These are phyloP conservation scores for Chrysanthemum seticuspe DNA, from an alignment of 129 eudicot genomes.

Conservation along the genomic window DNA sequence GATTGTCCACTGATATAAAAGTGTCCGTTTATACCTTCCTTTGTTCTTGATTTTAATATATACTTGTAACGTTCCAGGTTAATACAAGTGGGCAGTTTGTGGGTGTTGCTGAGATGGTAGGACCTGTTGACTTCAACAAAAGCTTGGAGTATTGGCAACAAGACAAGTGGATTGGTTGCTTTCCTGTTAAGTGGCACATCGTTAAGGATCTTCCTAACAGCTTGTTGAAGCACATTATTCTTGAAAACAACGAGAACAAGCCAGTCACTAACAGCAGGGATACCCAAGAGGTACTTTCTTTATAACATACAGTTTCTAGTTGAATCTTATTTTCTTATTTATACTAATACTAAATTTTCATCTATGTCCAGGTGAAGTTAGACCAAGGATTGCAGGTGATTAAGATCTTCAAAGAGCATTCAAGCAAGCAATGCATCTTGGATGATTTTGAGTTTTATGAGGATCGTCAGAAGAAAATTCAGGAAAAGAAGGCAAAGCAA, in stretches of 20 bases:
- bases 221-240: constrained; percentile 71
- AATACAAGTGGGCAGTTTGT: constrained; percentile 90
- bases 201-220: constrained; percentile 82
- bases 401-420: constrained; percentile 62
- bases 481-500: constrained; percentile 75
- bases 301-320: no score
- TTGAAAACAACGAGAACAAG: constrained; percentile 77
- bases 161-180: constrained; percentile 90
- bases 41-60: constrained; percentile 1
- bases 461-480: constrained; percentile 71
- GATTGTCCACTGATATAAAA: neutral
- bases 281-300: constrained; percentile 67
- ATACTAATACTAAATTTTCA: neutral
- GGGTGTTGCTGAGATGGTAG: constrained; percentile 85
- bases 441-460: constrained; percentile 90
- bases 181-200: constrained; percentile 94
- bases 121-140: constrained; percentile 73
- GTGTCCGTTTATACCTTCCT: no score
- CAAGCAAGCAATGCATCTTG: constrained; percentile 65
- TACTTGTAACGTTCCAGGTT: constrained; percentile 38
- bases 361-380: constrained; percentile 54
- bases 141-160: constrained; percentile 88
- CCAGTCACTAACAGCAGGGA: constrained; percentile 91
- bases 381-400: constrained; percentile 73
- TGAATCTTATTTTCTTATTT: neutral